Evolutionary conservation across 768 basidiomycete genomes (phyloP).

Genomic region (Amanita jacksonii): DNA sequence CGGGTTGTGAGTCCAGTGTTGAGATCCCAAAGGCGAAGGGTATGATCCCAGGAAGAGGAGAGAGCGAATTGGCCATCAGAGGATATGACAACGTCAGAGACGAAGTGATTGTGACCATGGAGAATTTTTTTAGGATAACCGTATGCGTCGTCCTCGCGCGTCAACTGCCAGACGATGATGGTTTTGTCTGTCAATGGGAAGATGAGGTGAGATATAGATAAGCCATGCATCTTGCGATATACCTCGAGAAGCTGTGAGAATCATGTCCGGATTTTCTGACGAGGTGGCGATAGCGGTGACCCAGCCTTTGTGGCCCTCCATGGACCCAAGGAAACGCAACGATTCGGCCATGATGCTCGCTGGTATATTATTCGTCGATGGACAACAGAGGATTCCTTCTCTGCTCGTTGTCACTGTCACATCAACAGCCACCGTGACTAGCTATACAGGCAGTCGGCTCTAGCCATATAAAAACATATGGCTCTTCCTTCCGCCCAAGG

Average conservation of each 20-base stretch:
- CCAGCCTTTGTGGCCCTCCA: constrained; percentile 94
- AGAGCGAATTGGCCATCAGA: constrained; percentile 99
- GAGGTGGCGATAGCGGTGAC: constrained; percentile 98
- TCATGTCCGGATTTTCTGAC: constrained; percentile 98
- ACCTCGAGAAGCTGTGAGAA: constrained; percentile 97
- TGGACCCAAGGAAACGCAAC: constrained; percentile 84
- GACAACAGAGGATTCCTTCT: background rate
- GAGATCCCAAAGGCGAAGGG: constrained; percentile 98
- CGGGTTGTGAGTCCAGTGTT: constrained; percentile 96
- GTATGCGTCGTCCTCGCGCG: constrained; percentile 83
- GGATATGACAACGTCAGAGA: constrained; percentile 97
- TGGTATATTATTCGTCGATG: constrained; percentile 13
- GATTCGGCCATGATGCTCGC: constrained; percentile 64
- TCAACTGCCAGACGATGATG: constrained; percentile 98
- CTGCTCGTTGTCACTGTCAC: constrained; percentile 25
- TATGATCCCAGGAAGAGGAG: constrained; percentile 99
- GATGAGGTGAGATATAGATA: constrained; percentile 17
- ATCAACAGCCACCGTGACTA: constrained; percentile 53
- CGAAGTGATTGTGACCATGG: constrained; percentile 98
- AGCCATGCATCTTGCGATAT: constrained; percentile 18
- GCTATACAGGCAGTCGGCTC: constrained; percentile 50
- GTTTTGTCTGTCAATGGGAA: constrained; percentile 93
- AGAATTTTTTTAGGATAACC: constrained; percentile 97
- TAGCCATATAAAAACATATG: constrained; percentile 8
- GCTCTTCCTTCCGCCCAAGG: background rate